Percentiles rank a stretch among this genome's conserved stretches.
phyloP scores from a whole-genome alignment of 2,329 filamentous ascomycete species.

The Mollisia scopiformis region DNA sequence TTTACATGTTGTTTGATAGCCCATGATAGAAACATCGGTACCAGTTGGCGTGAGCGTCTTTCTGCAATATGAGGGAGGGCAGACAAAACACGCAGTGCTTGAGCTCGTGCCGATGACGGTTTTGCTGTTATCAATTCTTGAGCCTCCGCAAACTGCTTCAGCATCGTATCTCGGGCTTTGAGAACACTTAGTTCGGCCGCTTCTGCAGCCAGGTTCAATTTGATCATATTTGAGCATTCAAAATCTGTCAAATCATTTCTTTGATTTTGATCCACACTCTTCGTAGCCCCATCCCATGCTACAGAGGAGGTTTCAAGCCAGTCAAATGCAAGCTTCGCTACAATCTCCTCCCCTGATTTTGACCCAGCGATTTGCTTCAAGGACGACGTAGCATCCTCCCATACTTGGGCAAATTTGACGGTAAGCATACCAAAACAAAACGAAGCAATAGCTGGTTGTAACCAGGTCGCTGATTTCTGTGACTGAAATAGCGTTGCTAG shows the following conservation, averaged over 20 bases:
- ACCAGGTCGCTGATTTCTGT: slow-evolving; percentile 68
- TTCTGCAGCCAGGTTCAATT: slow-evolving; percentile 55
- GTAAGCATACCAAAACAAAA: slow-evolving; percentile 92
- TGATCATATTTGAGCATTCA: slow-evolving; percentile 76
- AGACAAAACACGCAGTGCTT: slow-evolving; percentile 79
- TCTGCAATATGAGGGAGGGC: slow-evolving; percentile 79
- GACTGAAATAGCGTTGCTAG: slow-evolving; percentile 53
- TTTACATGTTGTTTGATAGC: slow-evolving; percentile 51
- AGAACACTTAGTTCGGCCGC: slow-evolving; percentile 56
- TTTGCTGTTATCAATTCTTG: slow-evolving; percentile 58
- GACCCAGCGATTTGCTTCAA: slow-evolving; percentile 75
- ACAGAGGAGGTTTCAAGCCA: slow-evolving; percentile 71
- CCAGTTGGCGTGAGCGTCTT: slow-evolving; percentile 79
- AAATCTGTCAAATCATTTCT: slow-evolving; percentile 68
- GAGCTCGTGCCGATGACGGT: slow-evolving; percentile 65
- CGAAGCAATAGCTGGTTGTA: slow-evolving; percentile 72
- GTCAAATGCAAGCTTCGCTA: slow-evolving; percentile 73
- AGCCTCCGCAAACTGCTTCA: slow-evolving; percentile 64
- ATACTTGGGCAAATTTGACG: slow-evolving; percentile 80
- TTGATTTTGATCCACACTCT: slow-evolving; percentile 39
- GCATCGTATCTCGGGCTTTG: slow-evolving; percentile 60
- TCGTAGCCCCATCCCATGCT: slow-evolving; percentile 51
- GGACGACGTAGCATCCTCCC: slow-evolving; percentile 80
- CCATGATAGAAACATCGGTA: slow-evolving; percentile 87
- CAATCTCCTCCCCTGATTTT: slow-evolving; percentile 70